phyloP scores from a whole-genome alignment of 169 alveolate genomes.

The Babesia bovis region DNA sequence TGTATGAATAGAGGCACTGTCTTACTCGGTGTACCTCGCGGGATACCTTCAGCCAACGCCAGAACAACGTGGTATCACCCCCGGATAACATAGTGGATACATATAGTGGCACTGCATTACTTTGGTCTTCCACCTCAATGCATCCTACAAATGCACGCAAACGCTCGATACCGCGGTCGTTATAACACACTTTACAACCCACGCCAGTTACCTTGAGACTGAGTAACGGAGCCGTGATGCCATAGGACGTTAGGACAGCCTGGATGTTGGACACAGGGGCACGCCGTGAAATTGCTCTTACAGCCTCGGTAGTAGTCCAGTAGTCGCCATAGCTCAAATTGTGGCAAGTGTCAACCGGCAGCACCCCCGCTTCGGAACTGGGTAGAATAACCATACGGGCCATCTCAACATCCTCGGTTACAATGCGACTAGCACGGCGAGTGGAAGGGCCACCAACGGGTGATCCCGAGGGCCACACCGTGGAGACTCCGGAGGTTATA shows the following conservation, averaged over 20 bases:
- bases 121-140: slow-evolving; percentile 62
- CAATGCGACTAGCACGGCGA: background rate
- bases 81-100: slow-evolving; percentile 51
- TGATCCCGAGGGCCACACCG: background rate
- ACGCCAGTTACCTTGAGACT: slow-evolving; percentile 59
- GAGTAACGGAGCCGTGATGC: slow-evolving; percentile 48
- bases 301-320: background rate
- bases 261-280: slow-evolving; percentile 5
- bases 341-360: background rate
- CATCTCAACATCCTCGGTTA: background rate
- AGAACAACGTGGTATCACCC: slow-evolving; percentile 51
- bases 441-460: background rate
- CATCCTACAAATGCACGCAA: slow-evolving; percentile 51
- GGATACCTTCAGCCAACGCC: slow-evolving; percentile 66
- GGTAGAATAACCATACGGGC: slow-evolving; percentile 3
- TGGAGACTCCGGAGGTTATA: background rate
- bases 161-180: slow-evolving; percentile 28
- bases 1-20: slow-evolving; percentile 7
- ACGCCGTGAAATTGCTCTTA: background rate
- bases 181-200: slow-evolving; percentile 26
- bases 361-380: background rate
- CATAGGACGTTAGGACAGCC: slow-evolving; percentile 21
- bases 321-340: background rate
- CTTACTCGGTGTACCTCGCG: slow-evolving; percentile 42
- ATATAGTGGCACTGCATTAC: slow-evolving; percentile 59